Conservation (phyloP, 805 yeast species). For the Wickerhamomyces chambardii region DNA sequence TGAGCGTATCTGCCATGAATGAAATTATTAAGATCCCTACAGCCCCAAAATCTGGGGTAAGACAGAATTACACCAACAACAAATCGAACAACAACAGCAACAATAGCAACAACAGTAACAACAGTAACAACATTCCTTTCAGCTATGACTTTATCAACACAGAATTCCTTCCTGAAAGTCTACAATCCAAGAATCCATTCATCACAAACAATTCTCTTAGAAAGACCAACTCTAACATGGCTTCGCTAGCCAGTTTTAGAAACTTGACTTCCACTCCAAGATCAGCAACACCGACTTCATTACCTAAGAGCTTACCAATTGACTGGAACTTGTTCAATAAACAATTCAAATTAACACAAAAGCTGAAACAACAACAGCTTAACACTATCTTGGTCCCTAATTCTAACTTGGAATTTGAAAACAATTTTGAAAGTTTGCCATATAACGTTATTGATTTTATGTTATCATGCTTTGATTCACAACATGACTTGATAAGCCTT, state of each 20-base stretch:
- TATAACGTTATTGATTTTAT: constrained; percentile 18
- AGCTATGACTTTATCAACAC: neutral
- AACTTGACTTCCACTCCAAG: constrained; percentile 18
- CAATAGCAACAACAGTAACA: too few species aligned
- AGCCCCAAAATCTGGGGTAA: too few species aligned
- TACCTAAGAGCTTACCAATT: constrained; percentile 18
- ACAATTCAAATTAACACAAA: constrained; percentile 15
- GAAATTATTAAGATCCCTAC: too few species aligned
- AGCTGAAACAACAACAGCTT: constrained; percentile 4
- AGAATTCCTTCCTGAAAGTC: neutral
- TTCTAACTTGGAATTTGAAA: constrained; percentile 2
- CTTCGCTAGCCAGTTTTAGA: too few species aligned
- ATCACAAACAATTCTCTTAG: too few species aligned
- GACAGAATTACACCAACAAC: too few species aligned
- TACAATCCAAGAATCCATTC: neutral
- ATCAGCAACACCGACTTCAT: constrained; percentile 12
- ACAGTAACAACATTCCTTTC: too few species aligned
- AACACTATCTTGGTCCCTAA: neutral
- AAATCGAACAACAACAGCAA: too few species aligned
- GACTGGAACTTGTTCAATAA: constrained; percentile 20
- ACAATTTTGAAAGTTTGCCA: constrained; percentile 19
- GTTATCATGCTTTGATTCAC: constrained; percentile 17
- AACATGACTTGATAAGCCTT: constrained; percentile 16
- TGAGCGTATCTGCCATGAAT: too few species aligned
- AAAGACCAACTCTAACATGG: too few species aligned